These are phyloP conservation scores for Lyophyllum shimeji DNA, from an alignment of 768 basidiomycete genomes.

Conservation along the genomic window DNA sequence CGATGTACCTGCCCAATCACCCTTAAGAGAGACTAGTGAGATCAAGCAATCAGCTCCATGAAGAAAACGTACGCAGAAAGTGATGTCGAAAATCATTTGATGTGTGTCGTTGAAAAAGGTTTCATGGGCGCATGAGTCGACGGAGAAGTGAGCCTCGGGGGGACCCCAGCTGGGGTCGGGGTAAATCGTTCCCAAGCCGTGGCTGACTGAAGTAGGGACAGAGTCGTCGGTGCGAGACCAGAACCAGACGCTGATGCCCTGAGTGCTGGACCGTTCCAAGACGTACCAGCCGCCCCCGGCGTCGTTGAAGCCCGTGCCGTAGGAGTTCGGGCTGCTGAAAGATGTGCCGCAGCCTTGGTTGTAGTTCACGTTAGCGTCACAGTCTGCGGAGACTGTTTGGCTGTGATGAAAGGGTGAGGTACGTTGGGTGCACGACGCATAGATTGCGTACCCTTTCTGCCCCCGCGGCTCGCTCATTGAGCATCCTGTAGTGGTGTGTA, in stretches of 20 bases:
- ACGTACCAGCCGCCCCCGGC: conserved; percentile 63
- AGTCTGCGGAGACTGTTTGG: conserved; percentile 39
- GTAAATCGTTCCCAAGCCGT: conserved; percentile 15
- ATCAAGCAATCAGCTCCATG: background rate
- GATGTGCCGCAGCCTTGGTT: conserved; percentile 65
- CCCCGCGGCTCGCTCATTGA: conserved; percentile 37
- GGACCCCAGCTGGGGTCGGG: conserved; percentile 36
- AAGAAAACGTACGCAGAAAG: conserved; percentile 53
- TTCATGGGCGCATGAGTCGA: conserved; percentile 48
- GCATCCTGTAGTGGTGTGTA: conserved; percentile 55
- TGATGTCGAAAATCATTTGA: conserved; percentile 55
- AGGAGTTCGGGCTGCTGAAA: conserved; percentile 38
- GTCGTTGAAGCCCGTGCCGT: conserved; percentile 48
- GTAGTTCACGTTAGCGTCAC: conserved; percentile 47
- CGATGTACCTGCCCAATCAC: conserved; percentile 52
- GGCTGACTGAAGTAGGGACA: conserved; percentile 43
- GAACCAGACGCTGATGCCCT: conserved; percentile 62
- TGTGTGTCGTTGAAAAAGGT: conserved; percentile 50
- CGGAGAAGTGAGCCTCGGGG: conserved; percentile 51
- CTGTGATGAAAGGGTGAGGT: conserved; percentile 25
- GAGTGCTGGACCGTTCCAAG: conserved; percentile 37
- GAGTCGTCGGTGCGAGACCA: conserved; percentile 46
- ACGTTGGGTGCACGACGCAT: background rate
- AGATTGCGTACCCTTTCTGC: conserved; percentile 47
- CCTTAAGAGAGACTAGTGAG: conserved; percentile 28